Evolutionary conservation across 768 basidiomycete genomes (phyloP).

Genomic region (Termitomyces sp.): DNA sequence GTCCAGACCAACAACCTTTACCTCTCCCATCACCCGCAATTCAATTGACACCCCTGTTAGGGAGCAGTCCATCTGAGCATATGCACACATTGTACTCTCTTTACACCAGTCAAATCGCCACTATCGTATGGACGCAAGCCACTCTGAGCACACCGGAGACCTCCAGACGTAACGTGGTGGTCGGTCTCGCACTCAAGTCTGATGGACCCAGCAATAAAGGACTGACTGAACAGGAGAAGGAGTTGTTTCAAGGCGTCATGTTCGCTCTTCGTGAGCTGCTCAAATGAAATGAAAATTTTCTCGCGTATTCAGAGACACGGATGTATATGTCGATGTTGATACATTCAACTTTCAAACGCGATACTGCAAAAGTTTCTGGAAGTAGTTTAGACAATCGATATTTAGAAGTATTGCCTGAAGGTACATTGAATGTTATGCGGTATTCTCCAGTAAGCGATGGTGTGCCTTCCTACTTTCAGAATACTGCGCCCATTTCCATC

Average conservation of each 20-base stretch:
- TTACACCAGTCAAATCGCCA: slow-evolving; percentile 84
- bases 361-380: background rate
- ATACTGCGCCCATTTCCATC: slow-evolving; percentile 63
- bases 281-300: slow-evolving; percentile 1
- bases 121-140: slow-evolving; percentile 66
- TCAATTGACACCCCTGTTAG: slow-evolving; percentile 73
- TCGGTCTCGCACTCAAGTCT: slow-evolving; percentile 63
- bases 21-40: slow-evolving; percentile 68
- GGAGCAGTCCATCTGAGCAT: slow-evolving; percentile 63
- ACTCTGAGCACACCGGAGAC: slow-evolving; percentile 32
- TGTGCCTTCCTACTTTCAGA: slow-evolving; percentile 22
- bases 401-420: background rate
- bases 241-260: slow-evolving; percentile 47
- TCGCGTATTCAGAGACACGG: background rate
- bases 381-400: background rate
- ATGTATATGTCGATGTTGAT: background rate
- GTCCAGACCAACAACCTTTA: slow-evolving; percentile 31
- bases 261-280: slow-evolving; percentile 34
- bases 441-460: slow-evolving; percentile 39
- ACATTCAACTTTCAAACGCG: background rate
- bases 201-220: slow-evolving; percentile 17
- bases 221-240: slow-evolving; percentile 33
- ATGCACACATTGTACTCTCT: slow-evolving; percentile 69
- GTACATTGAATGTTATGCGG: background rate
- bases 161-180: slow-evolving; percentile 55